Percentiles rank a stretch among this genome's conserved stretches.
phyloP scores from a whole-genome alignment of 78 protist genomes.

The Dictyostelium brefeldianum region DNA sequence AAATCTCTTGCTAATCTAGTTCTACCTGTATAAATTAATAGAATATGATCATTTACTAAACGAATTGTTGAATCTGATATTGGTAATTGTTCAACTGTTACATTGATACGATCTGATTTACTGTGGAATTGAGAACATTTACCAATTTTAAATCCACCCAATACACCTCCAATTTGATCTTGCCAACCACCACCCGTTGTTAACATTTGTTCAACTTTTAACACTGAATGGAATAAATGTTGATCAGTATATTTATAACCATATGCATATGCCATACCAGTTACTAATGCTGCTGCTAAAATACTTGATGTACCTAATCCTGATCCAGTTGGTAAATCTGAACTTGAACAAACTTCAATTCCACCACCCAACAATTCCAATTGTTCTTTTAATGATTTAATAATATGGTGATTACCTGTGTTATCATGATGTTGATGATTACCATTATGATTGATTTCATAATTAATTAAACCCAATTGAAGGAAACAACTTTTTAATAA shows the following conservation, averaged over 20 bases:
- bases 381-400: conserved; percentile 10
- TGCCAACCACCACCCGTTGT: conserved; percentile 93
- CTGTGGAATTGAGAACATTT: conserved; percentile 3
- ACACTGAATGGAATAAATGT: conserved; percentile 65
- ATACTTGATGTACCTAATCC: conserved; percentile 85
- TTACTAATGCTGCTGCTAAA: conserved; percentile 63
- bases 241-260: conserved; percentile 27
- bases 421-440: background rate
- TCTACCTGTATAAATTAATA: conserved; percentile 83
- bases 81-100: background rate
- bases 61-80: background rate
- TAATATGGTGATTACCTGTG: background rate
- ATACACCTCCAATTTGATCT: conserved; percentile 88
- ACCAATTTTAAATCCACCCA: conserved; percentile 78
- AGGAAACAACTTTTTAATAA: conserved; percentile 64
- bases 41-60: conserved; percentile 16
- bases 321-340: conserved; percentile 81
- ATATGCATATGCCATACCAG: conserved; percentile 53
- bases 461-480: conserved; percentile 32
- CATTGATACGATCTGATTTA: background rate
- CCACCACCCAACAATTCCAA: conserved; percentile 84
- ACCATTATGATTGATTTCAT: background rate
- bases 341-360: conserved; percentile 24
- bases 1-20: conserved; percentile 85
- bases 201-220: conserved; percentile 87